Percentiles rank a stretch among this genome's conserved stretches.
These are phyloP conservation scores for Lactifluus subvellereus DNA, from an alignment of 768 basidiomycete genomes.

Conservation along the genomic window DNA sequence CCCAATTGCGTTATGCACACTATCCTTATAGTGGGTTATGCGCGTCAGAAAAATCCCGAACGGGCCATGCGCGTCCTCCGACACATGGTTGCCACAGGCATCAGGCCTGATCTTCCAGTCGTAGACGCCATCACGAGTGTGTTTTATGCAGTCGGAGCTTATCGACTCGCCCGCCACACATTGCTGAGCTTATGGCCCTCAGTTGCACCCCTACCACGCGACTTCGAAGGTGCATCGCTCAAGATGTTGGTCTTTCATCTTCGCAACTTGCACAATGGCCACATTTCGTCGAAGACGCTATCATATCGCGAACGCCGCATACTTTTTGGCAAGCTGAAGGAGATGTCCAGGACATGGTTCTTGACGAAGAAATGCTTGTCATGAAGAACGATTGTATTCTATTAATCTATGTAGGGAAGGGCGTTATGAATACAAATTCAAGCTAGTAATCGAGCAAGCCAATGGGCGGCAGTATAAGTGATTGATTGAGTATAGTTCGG, in stretches of 20 bases:
- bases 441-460: conserved; percentile 6
- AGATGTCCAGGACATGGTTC: conserved; percentile 43
- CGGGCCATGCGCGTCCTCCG: conserved; percentile 51
- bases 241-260: conserved; percentile 44
- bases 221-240: conserved; percentile 41
- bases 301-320: conserved; percentile 33
- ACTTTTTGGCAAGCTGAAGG: conserved; percentile 37
- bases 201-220: conserved; percentile 54
- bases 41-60: conserved; percentile 49
- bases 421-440: conserved; percentile 9
- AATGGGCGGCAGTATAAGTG: background rate
- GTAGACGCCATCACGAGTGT: conserved; percentile 68
- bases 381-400: conserved; percentile 8
- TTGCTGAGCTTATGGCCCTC: conserved; percentile 58
- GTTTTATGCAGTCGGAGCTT: conserved; percentile 53
- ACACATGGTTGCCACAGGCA: conserved; percentile 53
- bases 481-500: conserved; percentile 3
- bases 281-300: conserved; percentile 25
- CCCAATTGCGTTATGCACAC: conserved; percentile 71
- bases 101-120: conserved; percentile 63
- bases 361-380: background rate
- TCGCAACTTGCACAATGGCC: conserved; percentile 34
- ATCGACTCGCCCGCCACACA: conserved; percentile 44
- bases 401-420: conserved; percentile 1
- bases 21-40: conserved; percentile 67